These are phyloP conservation scores for Candida sp. DNA, from an alignment of 1,139 yeast genomes.

Conservation along the genomic window DNA sequence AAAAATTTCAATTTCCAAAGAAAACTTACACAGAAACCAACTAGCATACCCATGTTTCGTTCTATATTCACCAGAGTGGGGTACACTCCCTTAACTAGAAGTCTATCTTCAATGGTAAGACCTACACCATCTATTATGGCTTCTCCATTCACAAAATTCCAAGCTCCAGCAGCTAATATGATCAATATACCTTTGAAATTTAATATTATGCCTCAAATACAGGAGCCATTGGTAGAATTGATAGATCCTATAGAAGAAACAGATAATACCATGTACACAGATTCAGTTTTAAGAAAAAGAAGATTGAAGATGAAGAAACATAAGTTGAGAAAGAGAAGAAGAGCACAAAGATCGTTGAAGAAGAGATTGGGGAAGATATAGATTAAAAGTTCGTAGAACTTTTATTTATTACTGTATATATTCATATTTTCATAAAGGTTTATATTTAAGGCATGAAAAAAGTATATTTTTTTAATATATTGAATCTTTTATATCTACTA, in stretches of 20 bases:
- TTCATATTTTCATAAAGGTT: too few relatives aligned
- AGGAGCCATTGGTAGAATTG: not conserved
- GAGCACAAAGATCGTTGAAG: slow-evolving; percentile 55
- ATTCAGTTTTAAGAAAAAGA: slow-evolving; percentile 67
- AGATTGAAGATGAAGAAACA: slow-evolving; percentile 73
- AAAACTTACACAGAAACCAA: not conserved
- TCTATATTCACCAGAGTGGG: not conserved
- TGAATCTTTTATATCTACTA: too few relatives aligned
- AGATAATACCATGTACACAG: slow-evolving; percentile 36
- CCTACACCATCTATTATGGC: not conserved
- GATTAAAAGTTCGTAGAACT: not conserved
- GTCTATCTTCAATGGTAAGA: not conserved
- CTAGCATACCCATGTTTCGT: slow-evolving; percentile 1
- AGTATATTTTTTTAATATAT: too few relatives aligned
- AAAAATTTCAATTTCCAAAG: slow-evolving; percentile 1
- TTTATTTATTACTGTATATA: too few relatives aligned
- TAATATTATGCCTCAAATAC: not conserved
- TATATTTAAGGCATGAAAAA: too few relatives aligned
- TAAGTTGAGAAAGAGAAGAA: slow-evolving; percentile 71
- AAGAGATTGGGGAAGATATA: slow-evolving; percentile 50
- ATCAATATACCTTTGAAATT: not conserved
- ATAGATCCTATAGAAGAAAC: slow-evolving; percentile 4
- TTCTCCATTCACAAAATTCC: slow-evolving; percentile 1
- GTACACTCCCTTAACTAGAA: not conserved
- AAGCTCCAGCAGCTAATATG: not conserved